Percentiles rank a stretch among this genome's conserved stretches.
Conservation (phyloP, 345 rosid genomes). For the Salix exigua region DNA sequence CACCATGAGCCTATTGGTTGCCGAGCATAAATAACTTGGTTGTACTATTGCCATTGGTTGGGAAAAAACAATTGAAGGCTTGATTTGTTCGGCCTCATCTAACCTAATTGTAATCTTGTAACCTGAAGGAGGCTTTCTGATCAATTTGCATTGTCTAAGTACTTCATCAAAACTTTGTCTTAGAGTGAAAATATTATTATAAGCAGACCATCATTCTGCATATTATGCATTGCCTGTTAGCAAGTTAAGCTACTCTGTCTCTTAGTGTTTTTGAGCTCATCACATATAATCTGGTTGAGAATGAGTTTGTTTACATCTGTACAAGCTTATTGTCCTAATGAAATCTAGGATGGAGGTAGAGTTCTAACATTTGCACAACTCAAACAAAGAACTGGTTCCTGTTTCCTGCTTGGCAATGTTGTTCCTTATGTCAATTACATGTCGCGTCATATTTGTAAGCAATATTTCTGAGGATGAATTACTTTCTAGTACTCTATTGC, state of each 20-base stretch:
- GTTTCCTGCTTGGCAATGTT: neutral
- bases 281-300: neutral
- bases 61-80: neutral
- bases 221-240: neutral
- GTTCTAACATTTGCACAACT: neutral
- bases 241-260: neutral
- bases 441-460: too few species aligned
- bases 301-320: too few species aligned
- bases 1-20: neutral
- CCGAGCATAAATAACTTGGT: neutral
- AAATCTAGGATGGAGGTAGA: neutral
- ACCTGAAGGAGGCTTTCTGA: neutral
- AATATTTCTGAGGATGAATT: too few species aligned
- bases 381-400: neutral
- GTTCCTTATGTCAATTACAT: neutral
- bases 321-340: neutral
- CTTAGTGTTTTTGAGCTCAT: neutral
- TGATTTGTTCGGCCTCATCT: neutral
- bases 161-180: neutral
- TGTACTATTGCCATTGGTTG: neutral
- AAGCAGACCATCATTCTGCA: neutral
- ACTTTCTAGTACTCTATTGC: too few species aligned
- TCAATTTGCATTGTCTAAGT: neutral
- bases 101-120: neutral
- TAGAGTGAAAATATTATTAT: neutral